Evolutionary conservation across 768 basidiomycete genomes (phyloP), one percentile per base, ranked within the genome.

Genomic region (Hypsizygus marmoreus): DNA sequence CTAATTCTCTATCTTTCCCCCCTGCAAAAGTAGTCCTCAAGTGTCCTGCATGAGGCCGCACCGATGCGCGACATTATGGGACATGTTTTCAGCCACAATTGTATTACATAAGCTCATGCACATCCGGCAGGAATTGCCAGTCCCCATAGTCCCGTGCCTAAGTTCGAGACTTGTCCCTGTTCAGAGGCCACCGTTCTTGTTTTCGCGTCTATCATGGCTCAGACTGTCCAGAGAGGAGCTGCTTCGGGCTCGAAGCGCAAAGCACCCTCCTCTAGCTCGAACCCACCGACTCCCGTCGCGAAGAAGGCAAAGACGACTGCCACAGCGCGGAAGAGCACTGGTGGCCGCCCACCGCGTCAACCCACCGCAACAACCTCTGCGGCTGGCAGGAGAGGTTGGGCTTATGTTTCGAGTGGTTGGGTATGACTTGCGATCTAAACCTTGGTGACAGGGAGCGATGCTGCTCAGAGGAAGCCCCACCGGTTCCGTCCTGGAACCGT

Each of bases 401-500:
- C 33, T 43, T 32, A 36, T n/a, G 28, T 31, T 39, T 35, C 24
- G 19, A n/a, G 12, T n/a, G n/a, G n/a, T 19, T 8, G 13, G 12
- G 19, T 39, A 20, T 30, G 9, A 11, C 6, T 40, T 31, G 24
- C 16, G 5, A 33, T 6, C 12, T 2, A 23, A 19, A 22, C 29
- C 13, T 17, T 20, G 20, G 14, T 16, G n/a, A 23, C 26, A 50
- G 47, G 17, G 12, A 17, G 28, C 2, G 25, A 22, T 19, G 19
- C 43, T 19, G 24, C 29, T 10, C 37, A 46, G 57, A 68, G 71
- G 74, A 77, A 80, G 73, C 60, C 76, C 68, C 58, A 76, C 23
- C 68, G 94, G n/a, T 97, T 80, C 69, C 80, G 91, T 50, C 94
- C 94, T 0, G 94, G 94, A 7, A 95, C 91, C 3, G 82, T 89